Percentiles rank a stretch among this genome's conserved stretches.
phyloP scores from a whole-genome alignment of 2,329 filamentous ascomycete species.

The Aspergillus ustus region DNA sequence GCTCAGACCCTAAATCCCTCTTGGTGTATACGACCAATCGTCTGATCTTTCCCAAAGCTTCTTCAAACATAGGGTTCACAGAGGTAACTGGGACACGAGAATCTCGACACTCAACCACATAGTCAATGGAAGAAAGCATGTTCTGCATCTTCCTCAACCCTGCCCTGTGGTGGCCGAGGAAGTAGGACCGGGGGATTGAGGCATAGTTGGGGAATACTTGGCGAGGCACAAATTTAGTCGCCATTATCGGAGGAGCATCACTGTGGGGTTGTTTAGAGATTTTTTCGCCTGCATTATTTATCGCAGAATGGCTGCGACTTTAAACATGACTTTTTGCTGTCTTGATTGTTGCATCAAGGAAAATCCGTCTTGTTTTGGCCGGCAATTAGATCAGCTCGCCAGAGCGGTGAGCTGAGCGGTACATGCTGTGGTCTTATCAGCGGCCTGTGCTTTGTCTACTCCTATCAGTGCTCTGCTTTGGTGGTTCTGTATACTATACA shows the following conservation, averaged over 20 bases:
- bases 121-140: conserved; percentile 77
- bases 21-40: conserved; percentile 92
- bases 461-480: too few species aligned
- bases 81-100: conserved; percentile 87
- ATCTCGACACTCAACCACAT: conserved; percentile 94
- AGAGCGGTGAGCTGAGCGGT: conserved; percentile 11
- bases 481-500: too few species aligned
- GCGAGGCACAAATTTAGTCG: conserved; percentile 71
- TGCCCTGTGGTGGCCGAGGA: conserved; percentile 86
- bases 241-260: conserved; percentile 23
- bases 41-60: conserved; percentile 71
- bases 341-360: conserved; percentile 1
- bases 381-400: neutral
- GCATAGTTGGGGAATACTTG: conserved; percentile 71
- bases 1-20: conserved; percentile 68
- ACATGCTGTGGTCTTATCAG: neutral
- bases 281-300: conserved; percentile 10
- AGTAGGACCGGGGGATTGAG: conserved; percentile 87
- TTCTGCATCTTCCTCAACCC: conserved; percentile 82
- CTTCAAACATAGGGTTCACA: conserved; percentile 87
- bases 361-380: neutral
- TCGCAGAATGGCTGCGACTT: neutral
- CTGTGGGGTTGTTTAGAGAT: neutral
- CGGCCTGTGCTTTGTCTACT: too few species aligned
- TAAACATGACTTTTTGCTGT: neutral